These are phyloP conservation scores for Danielozyma ontarioensis DNA, from an alignment of 805 yeast species.

Conservation along the genomic window DNA sequence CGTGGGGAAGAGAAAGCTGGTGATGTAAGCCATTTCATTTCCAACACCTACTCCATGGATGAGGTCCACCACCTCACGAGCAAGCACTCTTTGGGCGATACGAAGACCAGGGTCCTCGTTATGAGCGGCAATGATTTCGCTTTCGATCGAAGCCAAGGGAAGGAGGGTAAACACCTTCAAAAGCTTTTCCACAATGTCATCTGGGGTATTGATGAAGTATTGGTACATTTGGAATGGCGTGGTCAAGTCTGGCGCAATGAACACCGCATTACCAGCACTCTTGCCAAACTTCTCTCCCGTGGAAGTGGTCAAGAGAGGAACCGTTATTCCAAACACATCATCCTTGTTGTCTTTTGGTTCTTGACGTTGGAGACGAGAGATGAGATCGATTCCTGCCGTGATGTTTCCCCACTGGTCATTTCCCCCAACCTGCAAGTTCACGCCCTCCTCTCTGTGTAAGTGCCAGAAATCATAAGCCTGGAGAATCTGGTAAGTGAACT, in stretches of 20 bases:
- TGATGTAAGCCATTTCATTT: conserved; percentile 57
- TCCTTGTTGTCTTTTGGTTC: conserved; percentile 6
- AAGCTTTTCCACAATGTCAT: conserved; percentile 64
- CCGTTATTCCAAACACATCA: conserved; percentile 73
- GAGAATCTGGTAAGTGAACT: conserved; percentile 85
- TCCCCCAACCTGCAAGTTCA: conserved; percentile 85
- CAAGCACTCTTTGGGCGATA: conserved; percentile 71
- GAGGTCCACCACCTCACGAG: conserved; percentile 80
- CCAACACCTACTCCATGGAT: conserved; percentile 82
- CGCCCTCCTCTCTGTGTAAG: conserved; percentile 52
- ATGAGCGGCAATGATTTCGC: conserved; percentile 48
- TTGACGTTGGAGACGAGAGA: conserved; percentile 47
- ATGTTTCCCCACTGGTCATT: conserved; percentile 99
- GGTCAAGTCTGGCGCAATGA: conserved; percentile 71
- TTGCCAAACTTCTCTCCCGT: conserved; percentile 94
- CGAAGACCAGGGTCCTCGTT: conserved; percentile 54
- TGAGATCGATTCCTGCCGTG: conserved; percentile 90
- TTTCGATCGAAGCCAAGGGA: conserved; percentile 55
- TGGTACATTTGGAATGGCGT: conserved; percentile 81
- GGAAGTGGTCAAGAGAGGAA: conserved; percentile 82
- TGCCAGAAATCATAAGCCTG: conserved; percentile 95
- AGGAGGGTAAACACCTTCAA: conserved; percentile 75
- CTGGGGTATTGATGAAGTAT: conserved; percentile 74
- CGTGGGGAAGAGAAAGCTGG: conserved; percentile 62
- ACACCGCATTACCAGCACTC: conserved; percentile 94